These are phyloP conservation scores for Solanum boliviense DNA, from an alignment of 257 asterid species.

Conservation along the genomic window DNA sequence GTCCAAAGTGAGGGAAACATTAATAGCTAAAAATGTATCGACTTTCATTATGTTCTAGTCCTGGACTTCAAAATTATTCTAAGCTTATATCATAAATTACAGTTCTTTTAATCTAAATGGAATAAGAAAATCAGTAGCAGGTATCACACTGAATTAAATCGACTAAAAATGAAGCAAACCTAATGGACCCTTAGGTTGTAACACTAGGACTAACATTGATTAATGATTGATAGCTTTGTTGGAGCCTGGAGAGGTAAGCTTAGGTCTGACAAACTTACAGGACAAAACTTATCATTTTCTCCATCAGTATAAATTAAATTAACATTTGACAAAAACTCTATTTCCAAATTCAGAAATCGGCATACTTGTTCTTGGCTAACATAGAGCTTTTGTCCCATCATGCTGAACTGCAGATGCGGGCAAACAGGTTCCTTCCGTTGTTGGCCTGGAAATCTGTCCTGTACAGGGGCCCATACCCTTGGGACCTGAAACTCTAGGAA, in stretches of 20 bases:
- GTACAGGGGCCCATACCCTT: constrained; percentile 1
- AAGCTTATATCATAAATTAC: background rate
- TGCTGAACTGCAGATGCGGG: constrained; percentile 73
- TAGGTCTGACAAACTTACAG: background rate
- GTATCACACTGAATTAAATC: background rate
- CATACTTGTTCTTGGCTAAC: constrained; percentile 82
- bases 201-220: background rate
- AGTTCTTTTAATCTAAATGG: background rate
- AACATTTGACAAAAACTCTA: background rate
- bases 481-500: constrained; percentile 7
- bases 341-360: background rate
- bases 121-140: background rate
- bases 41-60: background rate
- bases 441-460: constrained; percentile 40
- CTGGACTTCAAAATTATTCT: background rate
- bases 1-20: background rate
- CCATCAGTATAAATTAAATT: background rate
- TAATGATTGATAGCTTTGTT: background rate
- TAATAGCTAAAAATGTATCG: background rate
- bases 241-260: background rate
- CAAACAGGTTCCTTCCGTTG: constrained; percentile 81
- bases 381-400: constrained; percentile 87
- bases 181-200: background rate
- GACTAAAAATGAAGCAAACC: background rate
- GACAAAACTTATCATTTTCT: background rate